phyloP scores from a whole-genome alignment of 1,139 yeast species.

The Trichomonascaceae sp. region DNA sequence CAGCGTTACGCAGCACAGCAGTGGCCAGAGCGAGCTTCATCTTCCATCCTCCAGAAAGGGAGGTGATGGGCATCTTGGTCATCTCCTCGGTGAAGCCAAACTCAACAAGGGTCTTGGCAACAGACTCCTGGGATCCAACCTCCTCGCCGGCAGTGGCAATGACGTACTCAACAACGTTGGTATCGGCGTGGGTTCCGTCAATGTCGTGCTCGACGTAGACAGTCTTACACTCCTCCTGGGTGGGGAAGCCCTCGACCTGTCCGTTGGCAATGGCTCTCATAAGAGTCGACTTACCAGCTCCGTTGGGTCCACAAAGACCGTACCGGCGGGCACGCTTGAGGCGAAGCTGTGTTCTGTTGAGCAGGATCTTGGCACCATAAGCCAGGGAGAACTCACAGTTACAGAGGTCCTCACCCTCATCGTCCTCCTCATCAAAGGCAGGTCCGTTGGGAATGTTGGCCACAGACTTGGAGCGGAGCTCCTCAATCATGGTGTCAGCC shows the following conservation, averaged over 20 bases:
- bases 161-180: constrained; percentile 86
- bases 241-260: constrained; percentile 99
- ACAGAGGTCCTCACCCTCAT: constrained; percentile 99
- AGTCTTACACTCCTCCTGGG: constrained; percentile 96
- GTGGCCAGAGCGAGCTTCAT: constrained; percentile 99
- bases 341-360: constrained; percentile 98
- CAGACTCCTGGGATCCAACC: constrained; percentile 57
- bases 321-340: constrained; percentile 99
- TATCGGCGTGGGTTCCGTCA: constrained; percentile 95
- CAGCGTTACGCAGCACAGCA: constrained; percentile 98
- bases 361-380: constrained; percentile 99
- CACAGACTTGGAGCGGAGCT: constrained; percentile 89
- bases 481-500: constrained; percentile 84
- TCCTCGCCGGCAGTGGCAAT: constrained; percentile 45
- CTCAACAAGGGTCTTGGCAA: constrained; percentile 58
- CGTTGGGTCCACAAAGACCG: constrained; percentile 99
- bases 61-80: constrained; percentile 85
- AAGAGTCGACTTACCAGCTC: constrained; percentile 99
- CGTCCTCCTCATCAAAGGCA: constrained; percentile 95
- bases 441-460: constrained; percentile 98
- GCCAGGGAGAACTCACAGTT: constrained; percentile 99
- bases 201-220: constrained; percentile 99
- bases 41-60: constrained; percentile 99
- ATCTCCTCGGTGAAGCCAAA: constrained; percentile 88
- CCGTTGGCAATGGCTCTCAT: constrained; percentile 99